Base-by-base conservation (phyloP, 371 early-diverging fungal genomes). In the Phascolomyces articulosus region DNA sequence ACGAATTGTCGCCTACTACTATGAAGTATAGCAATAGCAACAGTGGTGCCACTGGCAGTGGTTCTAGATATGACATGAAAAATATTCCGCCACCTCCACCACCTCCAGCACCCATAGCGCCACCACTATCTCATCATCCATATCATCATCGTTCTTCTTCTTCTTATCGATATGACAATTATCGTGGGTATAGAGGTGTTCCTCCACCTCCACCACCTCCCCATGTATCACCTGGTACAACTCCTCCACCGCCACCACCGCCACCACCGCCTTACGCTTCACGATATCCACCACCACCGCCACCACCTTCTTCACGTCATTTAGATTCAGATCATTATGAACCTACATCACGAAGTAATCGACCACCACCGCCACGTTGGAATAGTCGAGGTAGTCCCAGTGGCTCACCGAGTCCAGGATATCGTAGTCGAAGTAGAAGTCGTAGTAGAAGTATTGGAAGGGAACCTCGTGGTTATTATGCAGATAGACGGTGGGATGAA, bases 361-460 rank as follows among this genome's bases (percentile, higher is more conserved):
- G 44, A 60, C 48, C 60, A 74, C 65, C 70, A 67, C 38, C 55
- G 31, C 65, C 51, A 51, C 58, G 29, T 18, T 40, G 60, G n/a
- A 40, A 47, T 38, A 47, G 47, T 34, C 16, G 58, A 59, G 60
- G 24, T 20, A 40, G 44, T n/a, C 47, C 34, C 20, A 18, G 68
- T 28, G 77, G 69, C 0, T 67, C 66, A 34, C 49, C 64, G 62
- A 79, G 71, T 62, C 62, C 73, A 51, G 49, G 77, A 64, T 40
- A 59, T 55, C 59, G 67, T 13, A 73, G 77, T 64, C 74, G 69
- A 13, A 69, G 73, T 59, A 63, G 72, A 3, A 81, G 80, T 29
- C 64, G 72, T 1, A 76, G 83, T 56, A 71, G 68, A 53, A 77
- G 79, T 55, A 69, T 65, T 4, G 55, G 70, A 15, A 56, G 65